Conservation (phyloP, 2,329 filamentous ascomycete species). For the Acarospora socialis region DNA sequence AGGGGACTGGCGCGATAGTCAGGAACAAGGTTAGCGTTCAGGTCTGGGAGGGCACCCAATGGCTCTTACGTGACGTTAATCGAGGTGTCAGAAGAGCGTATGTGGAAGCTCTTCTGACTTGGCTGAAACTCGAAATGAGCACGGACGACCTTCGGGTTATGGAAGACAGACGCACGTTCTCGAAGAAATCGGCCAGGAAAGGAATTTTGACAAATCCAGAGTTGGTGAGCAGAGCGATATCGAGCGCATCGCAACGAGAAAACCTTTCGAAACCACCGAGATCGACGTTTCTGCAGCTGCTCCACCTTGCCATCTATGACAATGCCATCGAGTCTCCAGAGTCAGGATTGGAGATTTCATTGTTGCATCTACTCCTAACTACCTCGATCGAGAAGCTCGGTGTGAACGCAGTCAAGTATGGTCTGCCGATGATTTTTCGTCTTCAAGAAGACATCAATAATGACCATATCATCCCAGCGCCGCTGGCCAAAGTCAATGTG, state of each 20-base stretch:
- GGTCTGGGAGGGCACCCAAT: constrained; percentile 94
- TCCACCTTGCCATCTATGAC: constrained; percentile 85
- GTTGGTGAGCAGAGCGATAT: constrained; percentile 49
- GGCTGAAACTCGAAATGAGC: constrained; percentile 70
- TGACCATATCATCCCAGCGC: constrained; percentile 36
- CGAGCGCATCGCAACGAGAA: constrained; percentile 50
- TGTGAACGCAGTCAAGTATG: constrained; percentile 64
- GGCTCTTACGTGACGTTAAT: constrained; percentile 70
- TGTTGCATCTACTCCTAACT: constrained; percentile 63
- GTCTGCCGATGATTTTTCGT: constrained; percentile 76
- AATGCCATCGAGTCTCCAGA: constrained; percentile 61
- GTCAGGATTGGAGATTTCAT: constrained; percentile 57
- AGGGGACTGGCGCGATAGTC: constrained; percentile 48
- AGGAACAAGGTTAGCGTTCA: constrained; percentile 63
- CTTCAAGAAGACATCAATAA: constrained; percentile 72
- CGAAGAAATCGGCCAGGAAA: constrained; percentile 29
- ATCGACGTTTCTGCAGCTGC: constrained; percentile 62
- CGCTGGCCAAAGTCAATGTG: constrained; percentile 60
- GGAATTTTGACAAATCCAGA: constrained; percentile 25
- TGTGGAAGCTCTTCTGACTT: constrained; percentile 66
- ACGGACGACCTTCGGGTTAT: constrained; percentile 47
- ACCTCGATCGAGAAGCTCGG: constrained; percentile 65
- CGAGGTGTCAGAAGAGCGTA: constrained; percentile 72
- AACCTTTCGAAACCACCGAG: constrained; percentile 38
- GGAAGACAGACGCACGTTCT: constrained; percentile 32